A percentile compares a stretch with the other conserved stretches of the same genome.
These are phyloP conservation scores for Sporothrix phasma DNA, from an alignment of 2,329 filamentous ascomycete genomes.

Conservation along the genomic window DNA sequence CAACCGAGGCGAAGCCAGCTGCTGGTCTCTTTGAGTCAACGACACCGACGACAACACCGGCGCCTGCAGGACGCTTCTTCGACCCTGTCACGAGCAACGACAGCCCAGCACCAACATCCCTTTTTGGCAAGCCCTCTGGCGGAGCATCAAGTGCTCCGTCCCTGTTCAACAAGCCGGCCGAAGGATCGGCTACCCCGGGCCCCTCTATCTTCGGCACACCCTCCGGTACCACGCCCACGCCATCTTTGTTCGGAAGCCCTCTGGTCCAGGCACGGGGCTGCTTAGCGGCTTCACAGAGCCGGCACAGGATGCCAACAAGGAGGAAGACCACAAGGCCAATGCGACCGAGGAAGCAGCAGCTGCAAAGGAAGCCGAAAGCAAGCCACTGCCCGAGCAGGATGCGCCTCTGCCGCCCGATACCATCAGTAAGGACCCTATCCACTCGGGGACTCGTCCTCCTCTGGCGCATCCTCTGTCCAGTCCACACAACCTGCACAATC, in stretches of 20 bases:
- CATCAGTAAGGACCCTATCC: conserved; percentile 43
- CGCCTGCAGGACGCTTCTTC: conserved; percentile 20
- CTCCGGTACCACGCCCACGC: not conserved
- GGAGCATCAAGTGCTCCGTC: not conserved
- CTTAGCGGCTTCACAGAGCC: conserved; percentile 5
- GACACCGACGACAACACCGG: conserved; percentile 21
- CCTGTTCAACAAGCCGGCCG: conserved; percentile 8
- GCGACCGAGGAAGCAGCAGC: conserved; percentile 22
- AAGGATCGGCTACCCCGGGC: not conserved
- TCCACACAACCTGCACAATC: conserved; percentile 6
- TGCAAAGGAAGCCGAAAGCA: conserved; percentile 27
- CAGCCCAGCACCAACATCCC: conserved; percentile 1
- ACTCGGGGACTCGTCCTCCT: conserved; percentile 43
- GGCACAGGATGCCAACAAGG: not conserved
- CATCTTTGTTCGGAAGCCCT: conserved; percentile 16
- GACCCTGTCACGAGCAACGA: conserved; percentile 11
- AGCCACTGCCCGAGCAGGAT: conserved; percentile 21
- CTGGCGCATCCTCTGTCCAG: conserved; percentile 33
- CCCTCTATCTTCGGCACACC: conserved; percentile 8
- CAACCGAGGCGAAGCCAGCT: conserved; percentile 20
- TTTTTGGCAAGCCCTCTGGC: conserved; percentile 11
- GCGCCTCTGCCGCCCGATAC: conserved; percentile 44
- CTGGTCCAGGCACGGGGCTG: conserved; percentile 16
- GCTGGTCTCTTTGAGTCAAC: conserved; percentile 19
- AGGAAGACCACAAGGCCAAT: conserved; percentile 29